These are phyloP conservation scores for Discostella pseudostelligera DNA, from an alignment of 108 stramenopile species.

Conservation along the genomic window DNA sequence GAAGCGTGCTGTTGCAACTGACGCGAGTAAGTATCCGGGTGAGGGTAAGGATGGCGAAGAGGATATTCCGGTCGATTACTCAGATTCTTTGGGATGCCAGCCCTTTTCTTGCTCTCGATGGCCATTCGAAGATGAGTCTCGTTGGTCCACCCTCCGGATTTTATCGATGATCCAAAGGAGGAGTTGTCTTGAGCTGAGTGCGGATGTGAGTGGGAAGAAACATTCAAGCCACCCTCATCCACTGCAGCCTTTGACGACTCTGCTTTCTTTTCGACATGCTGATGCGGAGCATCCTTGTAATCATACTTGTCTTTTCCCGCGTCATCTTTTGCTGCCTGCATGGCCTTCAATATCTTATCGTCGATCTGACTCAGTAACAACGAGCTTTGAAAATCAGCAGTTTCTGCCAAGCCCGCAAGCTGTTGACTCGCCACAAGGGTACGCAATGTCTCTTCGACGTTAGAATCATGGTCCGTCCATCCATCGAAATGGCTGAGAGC, in stretches of 20 bases:
- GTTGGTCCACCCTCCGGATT: background rate
- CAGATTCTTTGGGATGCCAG: constrained; percentile 5
- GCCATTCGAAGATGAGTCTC: constrained; percentile 13
- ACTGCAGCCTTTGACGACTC: background rate
- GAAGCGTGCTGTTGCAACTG: constrained; percentile 18
- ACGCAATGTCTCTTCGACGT: constrained; percentile 45
- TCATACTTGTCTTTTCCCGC: constrained; percentile 43
- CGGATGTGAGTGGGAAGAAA: background rate
- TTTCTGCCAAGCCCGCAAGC: constrained; percentile 53
- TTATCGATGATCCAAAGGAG: background rate
- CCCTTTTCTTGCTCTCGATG: constrained; percentile 18
- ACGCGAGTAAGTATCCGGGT: constrained; percentile 19
- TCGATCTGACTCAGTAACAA: constrained; percentile 75
- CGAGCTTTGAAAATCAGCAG: constrained; percentile 65
- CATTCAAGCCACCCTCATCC: background rate
- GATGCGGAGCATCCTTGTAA: constrained; percentile 17
- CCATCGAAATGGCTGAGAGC: constrained; percentile 70
- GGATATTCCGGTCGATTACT: constrained; percentile 14
- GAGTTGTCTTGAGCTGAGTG: constrained; percentile 9
- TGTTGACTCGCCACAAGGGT: constrained; percentile 51
- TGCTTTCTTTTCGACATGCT: background rate
- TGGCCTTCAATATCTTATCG: constrained; percentile 70
- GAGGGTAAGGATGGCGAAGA: constrained; percentile 19
- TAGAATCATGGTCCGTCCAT: constrained; percentile 57
- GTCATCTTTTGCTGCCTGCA: constrained; percentile 65